Percentiles rank a stretch among this genome's conserved stretches.
phyloP scores from a whole-genome alignment of 805 yeast genomes.

The Tetrapisispora namnaoensis region DNA sequence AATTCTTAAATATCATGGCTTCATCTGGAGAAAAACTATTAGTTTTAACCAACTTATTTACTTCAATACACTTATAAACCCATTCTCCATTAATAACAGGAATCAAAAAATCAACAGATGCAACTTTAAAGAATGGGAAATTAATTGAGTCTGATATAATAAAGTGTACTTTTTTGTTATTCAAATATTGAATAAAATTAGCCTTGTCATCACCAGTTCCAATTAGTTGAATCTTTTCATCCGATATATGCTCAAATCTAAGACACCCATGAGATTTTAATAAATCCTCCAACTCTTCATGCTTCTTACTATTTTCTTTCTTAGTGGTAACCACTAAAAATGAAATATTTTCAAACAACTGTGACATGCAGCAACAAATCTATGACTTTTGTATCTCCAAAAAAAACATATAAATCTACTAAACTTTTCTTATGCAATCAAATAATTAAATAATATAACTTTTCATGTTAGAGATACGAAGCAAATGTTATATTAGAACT shows the following conservation, averaged over 20 bases:
- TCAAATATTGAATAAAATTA: background rate
- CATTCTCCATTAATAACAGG: conserved; percentile 25
- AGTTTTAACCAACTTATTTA: conserved; percentile 18
- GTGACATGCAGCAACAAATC: background rate
- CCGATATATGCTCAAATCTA: background rate
- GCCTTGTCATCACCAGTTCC: background rate
- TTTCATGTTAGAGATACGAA: too few species aligned
- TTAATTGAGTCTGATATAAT: conserved; percentile 14
- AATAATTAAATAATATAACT: too few species aligned
- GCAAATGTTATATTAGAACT: too few species aligned
- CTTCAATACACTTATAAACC: conserved; percentile 18
- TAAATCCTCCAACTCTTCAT: background rate
- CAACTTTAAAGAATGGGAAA: conserved; percentile 22
- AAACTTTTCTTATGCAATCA: too few species aligned
- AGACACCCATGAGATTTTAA: background rate
- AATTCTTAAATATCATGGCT: conserved; percentile 49
- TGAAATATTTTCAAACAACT: background rate
- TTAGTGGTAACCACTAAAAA: background rate
- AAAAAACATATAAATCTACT: too few species aligned
- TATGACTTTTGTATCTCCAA: too few species aligned
- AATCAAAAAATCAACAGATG: conserved; percentile 23
- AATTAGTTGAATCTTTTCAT: background rate
- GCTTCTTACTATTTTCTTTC: background rate
- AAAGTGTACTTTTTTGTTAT: conserved; percentile 9
- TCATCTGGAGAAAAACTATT: conserved; percentile 59